Evolutionary conservation across 1,284 basidiomycete genomes (phyloP).

Genomic region (Leccinum brunneo-olivaceum): DNA sequence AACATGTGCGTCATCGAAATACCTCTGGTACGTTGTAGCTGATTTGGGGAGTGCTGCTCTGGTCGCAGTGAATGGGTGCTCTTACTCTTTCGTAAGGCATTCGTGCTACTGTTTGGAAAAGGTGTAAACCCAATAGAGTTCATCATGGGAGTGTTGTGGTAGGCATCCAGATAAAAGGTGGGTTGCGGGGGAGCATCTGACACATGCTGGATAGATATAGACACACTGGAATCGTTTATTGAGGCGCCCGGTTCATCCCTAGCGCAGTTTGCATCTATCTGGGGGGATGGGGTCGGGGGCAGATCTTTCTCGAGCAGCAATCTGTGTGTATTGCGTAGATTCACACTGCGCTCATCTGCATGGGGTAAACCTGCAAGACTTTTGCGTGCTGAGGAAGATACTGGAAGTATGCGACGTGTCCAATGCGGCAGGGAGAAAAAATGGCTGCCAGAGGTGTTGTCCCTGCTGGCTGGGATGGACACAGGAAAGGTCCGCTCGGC

Average conservation of each 20-base stretch:
- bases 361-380: conserved; percentile 15
- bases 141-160: conserved; percentile 16
- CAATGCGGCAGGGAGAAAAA: conserved; percentile 63
- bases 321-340: conserved; percentile 18
- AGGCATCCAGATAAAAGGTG: conserved; percentile 19
- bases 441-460: conserved; percentile 26
- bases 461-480: background rate
- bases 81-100: conserved; percentile 24
- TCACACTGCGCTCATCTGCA: conserved; percentile 28
- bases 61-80: conserved; percentile 20
- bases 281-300: conserved; percentile 49
- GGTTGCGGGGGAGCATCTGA: conserved; percentile 15
- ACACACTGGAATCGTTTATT: conserved; percentile 12
- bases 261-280: background rate
- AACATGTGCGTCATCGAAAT: conserved; percentile 39
- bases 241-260: conserved; percentile 2
- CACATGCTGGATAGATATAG: conserved; percentile 16
- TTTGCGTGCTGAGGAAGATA: conserved; percentile 25
- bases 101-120: conserved; percentile 9
- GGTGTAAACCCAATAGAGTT: conserved; percentile 23
- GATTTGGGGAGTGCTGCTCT: conserved; percentile 15
- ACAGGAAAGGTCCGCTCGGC: conserved; percentile 3
- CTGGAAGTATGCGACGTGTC: conserved; percentile 44
- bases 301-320: conserved; percentile 54
- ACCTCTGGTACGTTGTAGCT: conserved; percentile 37